Evolutionary conservation across 495 filamentous ascomycete genomes (phyloP).

Genomic region (Annulohypoxylon moriforme): DNA sequence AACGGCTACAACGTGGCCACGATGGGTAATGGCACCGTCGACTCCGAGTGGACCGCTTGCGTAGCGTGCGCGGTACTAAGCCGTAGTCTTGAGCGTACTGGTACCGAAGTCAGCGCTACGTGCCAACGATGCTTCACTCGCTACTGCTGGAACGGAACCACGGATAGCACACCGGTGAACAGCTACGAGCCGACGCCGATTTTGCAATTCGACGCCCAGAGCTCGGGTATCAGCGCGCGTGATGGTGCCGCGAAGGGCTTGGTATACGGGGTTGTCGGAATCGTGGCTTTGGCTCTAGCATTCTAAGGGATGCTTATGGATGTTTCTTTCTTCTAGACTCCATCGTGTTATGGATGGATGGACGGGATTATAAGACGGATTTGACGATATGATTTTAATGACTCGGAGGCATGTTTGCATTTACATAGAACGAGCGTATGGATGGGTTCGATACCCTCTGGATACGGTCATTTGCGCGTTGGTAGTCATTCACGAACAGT

Average conservation of each 20-base stretch:
- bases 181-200: slow-evolving; percentile 50
- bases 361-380: background rate
- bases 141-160: slow-evolving; percentile 91
- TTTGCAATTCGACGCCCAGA: slow-evolving; percentile 13
- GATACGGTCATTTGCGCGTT: background rate
- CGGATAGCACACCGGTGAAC: slow-evolving; percentile 54
- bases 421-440: slow-evolving; percentile 3
- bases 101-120: slow-evolving; percentile 68
- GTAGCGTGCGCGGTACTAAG: slow-evolving; percentile 90
- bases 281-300: slow-evolving; percentile 22
- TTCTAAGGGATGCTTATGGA: slow-evolving; percentile 5
- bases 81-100: slow-evolving; percentile 75
- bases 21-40: slow-evolving; percentile 79
- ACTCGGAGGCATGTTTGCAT: background rate
- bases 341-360: background rate
- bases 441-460: background rate
- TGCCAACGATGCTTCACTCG: slow-evolving; percentile 79
- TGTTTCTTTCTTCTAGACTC: background rate
- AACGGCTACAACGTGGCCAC: slow-evolving; percentile 89
- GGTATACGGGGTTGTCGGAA: slow-evolving; percentile 24
- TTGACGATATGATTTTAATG: background rate
- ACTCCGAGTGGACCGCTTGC: slow-evolving; percentile 78
- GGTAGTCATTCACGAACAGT: background rate
- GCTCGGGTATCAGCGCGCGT: background rate
- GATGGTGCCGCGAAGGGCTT: slow-evolving; percentile 17